These are phyloP conservation scores for Spiraea crenata DNA, from an alignment of 331 rosid genomes.

Conservation along the genomic window DNA sequence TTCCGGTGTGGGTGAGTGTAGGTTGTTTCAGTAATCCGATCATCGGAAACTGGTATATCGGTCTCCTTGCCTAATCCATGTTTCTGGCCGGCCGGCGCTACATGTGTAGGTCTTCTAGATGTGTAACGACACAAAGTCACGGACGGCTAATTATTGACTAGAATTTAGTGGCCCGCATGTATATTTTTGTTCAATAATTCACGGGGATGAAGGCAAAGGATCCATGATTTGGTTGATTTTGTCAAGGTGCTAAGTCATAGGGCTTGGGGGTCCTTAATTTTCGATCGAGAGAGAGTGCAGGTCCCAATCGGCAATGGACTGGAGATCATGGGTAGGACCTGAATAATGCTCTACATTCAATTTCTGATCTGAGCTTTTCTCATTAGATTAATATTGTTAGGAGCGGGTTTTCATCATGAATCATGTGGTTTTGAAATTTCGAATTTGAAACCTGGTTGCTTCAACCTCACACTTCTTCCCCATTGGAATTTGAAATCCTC, in stretches of 20 bases:
- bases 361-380: constrained; percentile 21
- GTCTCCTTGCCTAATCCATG: too few species aligned
- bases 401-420: constrained; percentile 21
- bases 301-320: constrained; percentile 8
- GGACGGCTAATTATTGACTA: neutral
- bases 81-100: too few species aligned
- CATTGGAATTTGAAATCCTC: constrained; percentile 14
- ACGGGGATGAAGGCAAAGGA: neutral
- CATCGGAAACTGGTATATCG: too few species aligned
- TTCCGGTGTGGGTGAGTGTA: too few species aligned
- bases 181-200: too few species aligned
- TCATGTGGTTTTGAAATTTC: constrained; percentile 39
- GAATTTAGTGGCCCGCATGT: neutral
- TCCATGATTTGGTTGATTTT: constrained; percentile 26
- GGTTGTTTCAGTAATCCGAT: too few species aligned
- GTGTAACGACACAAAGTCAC: neutral
- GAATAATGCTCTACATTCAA: neutral
- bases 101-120: too few species aligned
- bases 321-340: constrained; percentile 31
- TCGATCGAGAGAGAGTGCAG: constrained; percentile 37
- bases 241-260: neutral
- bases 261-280: constrained; percentile 31
- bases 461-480: constrained; percentile 22
- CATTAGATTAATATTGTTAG: constrained; percentile 26
- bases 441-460: constrained; percentile 31